Percentiles rank a stretch among this genome's conserved stretches.
These are phyloP conservation scores for Erodium moschatum DNA, from an alignment of 441 rosid genomes.

Conservation along the genomic window DNA sequence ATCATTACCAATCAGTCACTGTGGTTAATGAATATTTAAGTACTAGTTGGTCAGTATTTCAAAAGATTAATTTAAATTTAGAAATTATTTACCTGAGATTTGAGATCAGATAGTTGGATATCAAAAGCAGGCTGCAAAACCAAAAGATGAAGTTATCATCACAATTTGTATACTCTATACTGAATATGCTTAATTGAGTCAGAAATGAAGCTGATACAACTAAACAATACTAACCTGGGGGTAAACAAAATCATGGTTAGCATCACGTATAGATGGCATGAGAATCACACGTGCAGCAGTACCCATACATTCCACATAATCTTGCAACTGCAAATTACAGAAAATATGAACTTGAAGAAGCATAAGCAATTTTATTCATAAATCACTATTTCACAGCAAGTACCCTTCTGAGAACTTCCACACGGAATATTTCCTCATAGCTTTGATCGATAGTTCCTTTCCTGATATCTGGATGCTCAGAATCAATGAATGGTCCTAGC, in stretches of 20 bases:
- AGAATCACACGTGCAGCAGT: constrained; percentile 51
- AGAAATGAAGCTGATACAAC: constrained; percentile 5
- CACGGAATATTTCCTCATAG: constrained; percentile 23
- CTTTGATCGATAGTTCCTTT: constrained; percentile 21
- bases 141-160: constrained; percentile 4
- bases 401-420: constrained; percentile 23
- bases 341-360: constrained; percentile 6
- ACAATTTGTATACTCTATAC: background rate
- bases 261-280: constrained; percentile 82
- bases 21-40: constrained; percentile 5
- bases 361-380: background rate
- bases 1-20: background rate
- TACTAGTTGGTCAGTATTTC: constrained; percentile 10
- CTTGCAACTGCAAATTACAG: constrained; percentile 59
- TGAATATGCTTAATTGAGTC: constrained; percentile 10
- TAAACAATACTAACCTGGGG: constrained; percentile 60
- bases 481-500: constrained; percentile 30
- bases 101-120: constrained; percentile 36
- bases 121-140: constrained; percentile 73
- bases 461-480: constrained; percentile 22
- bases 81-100: constrained; percentile 50
- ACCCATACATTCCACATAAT: constrained; percentile 70
- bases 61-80: background rate
- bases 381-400: background rate
- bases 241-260: constrained; percentile 85